Conservation (phyloP, 306 rosid genomes). For the Quercus variabilis region DNA sequence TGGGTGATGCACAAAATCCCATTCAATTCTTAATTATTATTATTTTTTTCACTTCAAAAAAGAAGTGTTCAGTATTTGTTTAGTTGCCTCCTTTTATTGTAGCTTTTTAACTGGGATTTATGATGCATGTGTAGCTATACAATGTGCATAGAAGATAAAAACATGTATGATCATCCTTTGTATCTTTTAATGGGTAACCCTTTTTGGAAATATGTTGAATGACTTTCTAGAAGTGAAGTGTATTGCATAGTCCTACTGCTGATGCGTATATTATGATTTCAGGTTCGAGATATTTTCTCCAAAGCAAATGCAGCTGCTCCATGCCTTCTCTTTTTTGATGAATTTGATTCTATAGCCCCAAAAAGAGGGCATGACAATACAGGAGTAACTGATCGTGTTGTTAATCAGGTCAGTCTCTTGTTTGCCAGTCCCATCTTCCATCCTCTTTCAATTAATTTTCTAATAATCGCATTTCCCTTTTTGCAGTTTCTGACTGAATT, state of each 20-base stretch:
- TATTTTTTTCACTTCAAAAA: neutral
- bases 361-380: constrained; percentile 99
- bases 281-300: constrained; percentile 95
- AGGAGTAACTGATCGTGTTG: constrained; percentile 98
- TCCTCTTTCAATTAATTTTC: constrained; percentile 11
- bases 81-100: neutral
- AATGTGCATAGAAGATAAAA: neutral
- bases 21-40: neutral
- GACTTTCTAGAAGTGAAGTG: neutral
- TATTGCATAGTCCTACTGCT: neutral
- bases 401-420: constrained; percentile 69
- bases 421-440: constrained; percentile 6
- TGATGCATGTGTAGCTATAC: neutral
- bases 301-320: constrained; percentile 98
- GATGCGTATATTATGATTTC: constrained; percentile 33
- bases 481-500: constrained; percentile 89
- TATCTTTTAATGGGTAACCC: neutral
- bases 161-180: neutral
- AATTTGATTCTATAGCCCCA: constrained; percentile 97
- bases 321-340: constrained; percentile 92
- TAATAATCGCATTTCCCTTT: constrained; percentile 29
- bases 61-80: neutral
- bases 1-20: neutral
- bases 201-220: neutral
- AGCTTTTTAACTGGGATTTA: neutral